Evolutionary conservation across 1,284 basidiomycete genomes (phyloP).

Genomic region (Sanghuangporus baumii): DNA sequence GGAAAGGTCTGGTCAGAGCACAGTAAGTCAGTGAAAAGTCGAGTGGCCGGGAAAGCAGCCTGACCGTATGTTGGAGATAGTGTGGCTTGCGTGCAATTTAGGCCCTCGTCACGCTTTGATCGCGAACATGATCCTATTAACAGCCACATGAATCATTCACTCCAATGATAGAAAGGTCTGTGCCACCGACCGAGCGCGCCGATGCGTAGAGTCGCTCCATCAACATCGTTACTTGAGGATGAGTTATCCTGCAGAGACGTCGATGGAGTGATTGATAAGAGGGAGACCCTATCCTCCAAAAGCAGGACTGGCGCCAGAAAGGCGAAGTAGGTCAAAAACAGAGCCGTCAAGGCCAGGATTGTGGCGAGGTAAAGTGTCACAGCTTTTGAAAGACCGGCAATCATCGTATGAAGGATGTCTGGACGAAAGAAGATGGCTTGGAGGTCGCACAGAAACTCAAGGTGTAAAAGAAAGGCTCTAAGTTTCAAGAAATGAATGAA

Average conservation of each 20-base stretch:
- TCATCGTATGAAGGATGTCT: conserved; percentile 36
- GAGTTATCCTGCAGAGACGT: conserved; percentile 32
- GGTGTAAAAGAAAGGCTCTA: not conserved
- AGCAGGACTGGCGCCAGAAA: conserved; percentile 59
- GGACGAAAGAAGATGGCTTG: not conserved
- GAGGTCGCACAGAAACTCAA: not conserved
- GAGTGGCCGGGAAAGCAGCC: conserved; percentile 17
- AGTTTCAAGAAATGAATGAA: not conserved
- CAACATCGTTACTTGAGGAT: conserved; percentile 32
- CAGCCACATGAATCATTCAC: conserved; percentile 9
- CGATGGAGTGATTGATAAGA: conserved; percentile 61
- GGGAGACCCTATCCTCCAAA: conserved; percentile 54
- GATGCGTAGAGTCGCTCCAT: conserved; percentile 65
- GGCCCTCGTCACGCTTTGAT: conserved; percentile 37
- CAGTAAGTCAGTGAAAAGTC: not conserved
- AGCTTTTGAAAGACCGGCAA: conserved; percentile 64
- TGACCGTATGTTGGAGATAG: conserved; percentile 61
- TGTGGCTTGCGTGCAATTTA: conserved; percentile 52
- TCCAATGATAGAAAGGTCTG: not conserved
- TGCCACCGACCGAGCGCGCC: conserved; percentile 53
- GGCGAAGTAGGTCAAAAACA: conserved; percentile 59
- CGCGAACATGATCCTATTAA: conserved; percentile 63
- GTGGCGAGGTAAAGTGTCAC: conserved; percentile 66
- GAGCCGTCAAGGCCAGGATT: conserved; percentile 55
- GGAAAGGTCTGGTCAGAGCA: conserved; percentile 46